Base-by-base conservation (phyloP, 768 basidiomycete genomes). In the Vararia minispora region DNA sequence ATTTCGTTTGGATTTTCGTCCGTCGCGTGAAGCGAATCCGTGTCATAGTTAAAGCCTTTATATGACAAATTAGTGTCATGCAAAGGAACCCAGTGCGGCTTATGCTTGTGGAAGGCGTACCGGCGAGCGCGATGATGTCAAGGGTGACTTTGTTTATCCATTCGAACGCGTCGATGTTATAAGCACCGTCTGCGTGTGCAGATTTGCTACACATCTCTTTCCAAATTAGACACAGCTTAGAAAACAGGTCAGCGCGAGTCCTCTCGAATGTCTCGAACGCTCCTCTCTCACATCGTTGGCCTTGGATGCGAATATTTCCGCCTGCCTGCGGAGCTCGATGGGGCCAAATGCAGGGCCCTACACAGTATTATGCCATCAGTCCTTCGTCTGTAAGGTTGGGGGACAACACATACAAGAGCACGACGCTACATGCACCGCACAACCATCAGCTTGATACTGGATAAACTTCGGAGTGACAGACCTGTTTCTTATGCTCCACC, bases 11-110 rank as follows among this genome's bases (percentile, higher is more conserved):
- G 45, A n/a, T 44, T 35, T 2, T 44, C 52, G 3, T 43, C 42
- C 0, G 23, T 13, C 16, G 48, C 21, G 21, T 52, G 49, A 22
- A 68, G 47, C 3, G 62, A 44, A 8, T 58, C 39, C 35, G 67
- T 63, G 4, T 54, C 8, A 39, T 61, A 61, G 42, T 62, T 54
- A 41, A 66, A 66, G 13, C 66, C 64, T 67, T 27, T 17, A 6
- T 46, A 29, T 17, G 21, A 22, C 16, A 17, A 21, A 37, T n/a
- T n/a, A n/a, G n/a, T n/a, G 30, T 33, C 21, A 25, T 20, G 13
- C n/a, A 25, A 16, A 11, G 20, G 3, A n/a, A n/a, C n/a, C n/a
- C n/a, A n/a, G n/a, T n/a, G n/a, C n/a, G n/a, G n/a, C n/a, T n/a
- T n/a, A n/a, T n/a, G n/a, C n/a, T n/a, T n/a, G n/a, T n/a, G n/a